phyloP scores from a whole-genome alignment of 768 basidiomycete genomes.

The Nidula microcarpa region DNA sequence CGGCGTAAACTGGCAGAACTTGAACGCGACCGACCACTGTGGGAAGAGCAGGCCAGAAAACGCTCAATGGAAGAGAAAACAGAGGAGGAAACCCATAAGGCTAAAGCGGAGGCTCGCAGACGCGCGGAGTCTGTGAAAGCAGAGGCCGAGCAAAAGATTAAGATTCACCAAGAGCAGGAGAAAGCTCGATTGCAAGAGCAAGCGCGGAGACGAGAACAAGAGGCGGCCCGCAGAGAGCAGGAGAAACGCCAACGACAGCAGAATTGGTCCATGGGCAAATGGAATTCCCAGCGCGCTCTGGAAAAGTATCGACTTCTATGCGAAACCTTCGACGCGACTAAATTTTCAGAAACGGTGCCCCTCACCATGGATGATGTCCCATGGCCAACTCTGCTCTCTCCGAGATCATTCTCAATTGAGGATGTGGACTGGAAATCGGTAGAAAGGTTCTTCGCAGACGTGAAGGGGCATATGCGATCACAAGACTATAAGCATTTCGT shows the following conservation, averaged over 20 bases:
- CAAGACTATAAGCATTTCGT: slow-evolving; percentile 66
- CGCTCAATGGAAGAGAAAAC: slow-evolving; percentile 38
- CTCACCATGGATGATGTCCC: slow-evolving; percentile 64
- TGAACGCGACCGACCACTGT: slow-evolving; percentile 58
- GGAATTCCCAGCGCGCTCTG: slow-evolving; percentile 65
- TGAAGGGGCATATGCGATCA: slow-evolving; percentile 46
- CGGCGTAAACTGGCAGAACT: slow-evolving; percentile 66
- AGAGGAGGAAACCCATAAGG: slow-evolving; percentile 36
- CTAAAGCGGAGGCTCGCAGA: slow-evolving; percentile 27
- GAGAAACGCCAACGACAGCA: slow-evolving; percentile 43
- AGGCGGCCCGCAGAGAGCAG: slow-evolving; percentile 20
- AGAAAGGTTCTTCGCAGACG: slow-evolving; percentile 62
- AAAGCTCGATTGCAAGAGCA: slow-evolving; percentile 22
- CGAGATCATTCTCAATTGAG: slow-evolving; percentile 49
- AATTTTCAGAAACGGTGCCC: slow-evolving; percentile 48
- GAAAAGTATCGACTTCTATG: slow-evolving; percentile 63
- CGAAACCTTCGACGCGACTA: slow-evolving; percentile 61
- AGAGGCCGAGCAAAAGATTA: slow-evolving; percentile 19
- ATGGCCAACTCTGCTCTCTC: slow-evolving; percentile 69
- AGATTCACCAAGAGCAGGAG: slow-evolving; percentile 14
- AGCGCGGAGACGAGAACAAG: slow-evolving; percentile 16
- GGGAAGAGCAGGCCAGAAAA: slow-evolving; percentile 51
- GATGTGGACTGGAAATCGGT: slow-evolving; percentile 73
- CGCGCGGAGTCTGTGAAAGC: slow-evolving; percentile 21
- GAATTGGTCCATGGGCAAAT: slow-evolving; percentile 56